Base-by-base conservation (phyloP, 106 monocot species). In the Dactylorhiza incarnata region DNA sequence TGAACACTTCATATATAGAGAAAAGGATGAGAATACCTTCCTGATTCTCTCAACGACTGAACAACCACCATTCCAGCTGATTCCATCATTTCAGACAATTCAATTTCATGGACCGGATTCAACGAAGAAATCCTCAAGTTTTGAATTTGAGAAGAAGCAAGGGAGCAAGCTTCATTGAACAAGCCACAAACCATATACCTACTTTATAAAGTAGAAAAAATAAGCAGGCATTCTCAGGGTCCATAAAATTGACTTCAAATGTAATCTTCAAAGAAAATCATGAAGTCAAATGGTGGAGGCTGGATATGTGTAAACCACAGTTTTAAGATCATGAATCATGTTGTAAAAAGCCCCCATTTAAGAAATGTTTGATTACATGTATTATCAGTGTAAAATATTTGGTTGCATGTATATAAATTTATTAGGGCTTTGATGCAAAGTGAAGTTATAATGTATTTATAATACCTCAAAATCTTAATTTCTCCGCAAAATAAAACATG, bases 51-150 rank as follows among this genome's bases (percentile, higher is more conserved):
- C 54, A 83, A 76, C 29, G 94, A 89, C 78, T 94, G 89, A 43
- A 91, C 76, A 77, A 87, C 82, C 22, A 94, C 85, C 89, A 94
- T 91, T 74, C 89, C 89, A 81, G 89, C 91, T 45, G 83, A 88
- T 79, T 82, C 87, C 69, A 79, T 75, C 78, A 91, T 81, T 47
- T 91, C 89, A 73, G 20, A 37, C 65, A 85, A 14, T 68, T 84
- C 72, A 53, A 7, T 49, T 22, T 75, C 83, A 75, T 81, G 80
- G 9, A 83, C 16, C 50, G 19, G 73, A 6, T 75, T 73, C 20
- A 71, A 68, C 5, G 45, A 85, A 7, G 47, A 19, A 50, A 69
- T 12, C 23, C 45, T 81, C 48, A 53, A 72, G 49, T 67, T 65
- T 16, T 75, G 45, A 23, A 89, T 29, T 23, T 82, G 77, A 43